Conservation (phyloP, 768 basidiomycete species). For the Suillus hirtellus region DNA sequence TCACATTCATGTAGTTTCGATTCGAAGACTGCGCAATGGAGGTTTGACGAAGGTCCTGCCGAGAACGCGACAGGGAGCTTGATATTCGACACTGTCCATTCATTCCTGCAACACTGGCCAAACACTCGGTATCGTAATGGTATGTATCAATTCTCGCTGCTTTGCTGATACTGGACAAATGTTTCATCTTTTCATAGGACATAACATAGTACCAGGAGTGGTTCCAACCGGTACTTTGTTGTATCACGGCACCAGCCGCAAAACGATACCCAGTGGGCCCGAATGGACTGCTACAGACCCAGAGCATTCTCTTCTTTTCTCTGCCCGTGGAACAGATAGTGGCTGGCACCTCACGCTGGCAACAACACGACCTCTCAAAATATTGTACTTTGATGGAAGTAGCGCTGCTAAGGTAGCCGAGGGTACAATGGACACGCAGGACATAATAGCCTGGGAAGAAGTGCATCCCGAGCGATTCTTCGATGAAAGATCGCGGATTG, state of each 20-base stretch:
- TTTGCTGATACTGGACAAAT: neutral
- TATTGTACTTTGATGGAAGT: conserved; percentile 35
- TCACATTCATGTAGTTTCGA: neutral
- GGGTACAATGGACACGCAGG: conserved; percentile 38
- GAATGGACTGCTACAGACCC: conserved; percentile 39
- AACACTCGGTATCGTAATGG: conserved; percentile 40
- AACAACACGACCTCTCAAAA: conserved; percentile 27
- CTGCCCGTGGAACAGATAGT: conserved; percentile 18
- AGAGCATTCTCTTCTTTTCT: conserved; percentile 39
- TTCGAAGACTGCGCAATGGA: conserved; percentile 15
- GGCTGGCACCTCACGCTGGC: conserved; percentile 34
- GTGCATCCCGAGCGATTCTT: conserved; percentile 16
- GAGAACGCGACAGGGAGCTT: conserved; percentile 33
- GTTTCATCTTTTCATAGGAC: conserved; percentile 18
- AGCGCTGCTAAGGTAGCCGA: conserved; percentile 31
- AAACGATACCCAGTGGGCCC: conserved; percentile 26
- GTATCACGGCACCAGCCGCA: conserved; percentile 31
- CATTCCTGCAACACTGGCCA: conserved; percentile 40
- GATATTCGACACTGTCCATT: conserved; percentile 36
- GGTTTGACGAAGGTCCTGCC: conserved; percentile 21
- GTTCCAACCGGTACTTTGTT: conserved; percentile 38
- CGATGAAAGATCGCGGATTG: conserved; percentile 30
- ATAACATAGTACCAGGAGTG: conserved; percentile 34
- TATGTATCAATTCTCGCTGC: neutral
- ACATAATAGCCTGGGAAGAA: conserved; percentile 34